Conservation (phyloP, 108 stramenopile species). For the Nitzschia sp. region DNA sequence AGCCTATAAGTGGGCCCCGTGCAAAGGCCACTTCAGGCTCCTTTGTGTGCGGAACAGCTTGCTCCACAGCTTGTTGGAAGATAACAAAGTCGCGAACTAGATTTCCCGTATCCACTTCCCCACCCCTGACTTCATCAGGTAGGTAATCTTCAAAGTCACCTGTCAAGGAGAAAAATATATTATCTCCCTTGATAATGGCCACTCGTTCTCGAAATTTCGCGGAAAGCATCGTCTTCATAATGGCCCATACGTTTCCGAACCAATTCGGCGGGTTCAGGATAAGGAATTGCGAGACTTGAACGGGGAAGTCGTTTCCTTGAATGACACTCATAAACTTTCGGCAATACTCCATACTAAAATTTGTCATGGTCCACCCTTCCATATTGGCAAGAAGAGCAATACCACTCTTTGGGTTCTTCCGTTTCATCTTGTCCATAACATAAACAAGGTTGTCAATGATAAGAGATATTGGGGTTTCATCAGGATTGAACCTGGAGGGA, state of each 20-base stretch:
- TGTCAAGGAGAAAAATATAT: conserved; percentile 23
- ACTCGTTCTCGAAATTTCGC: conserved; percentile 40
- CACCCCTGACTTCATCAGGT: conserved; percentile 44
- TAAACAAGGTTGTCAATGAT: conserved; percentile 53
- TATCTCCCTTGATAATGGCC: conserved; percentile 28
- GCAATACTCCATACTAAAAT: conserved; percentile 43
- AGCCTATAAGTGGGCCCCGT: not conserved
- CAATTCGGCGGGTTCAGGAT: conserved; percentile 59
- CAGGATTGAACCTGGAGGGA: conserved; percentile 50
- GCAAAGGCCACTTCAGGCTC: too few relatives aligned
- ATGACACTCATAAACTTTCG: conserved; percentile 44
- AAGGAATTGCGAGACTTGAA: conserved; percentile 38
- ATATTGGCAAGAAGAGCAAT: conserved; percentile 55
- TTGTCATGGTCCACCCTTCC: conserved; percentile 47
- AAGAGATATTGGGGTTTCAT: conserved; percentile 19
- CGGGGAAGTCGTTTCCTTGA: conserved; percentile 41
- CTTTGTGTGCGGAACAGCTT: too few relatives aligned
- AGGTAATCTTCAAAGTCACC: conserved; percentile 33
- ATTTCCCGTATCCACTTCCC: conserved; percentile 3
- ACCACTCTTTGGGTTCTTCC: conserved; percentile 41
- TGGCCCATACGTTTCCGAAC: conserved; percentile 48
- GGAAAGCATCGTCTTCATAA: conserved; percentile 45
- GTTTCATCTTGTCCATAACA: conserved; percentile 32
- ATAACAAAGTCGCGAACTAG: not conserved
- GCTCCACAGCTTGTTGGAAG: not conserved